phyloP scores from a whole-genome alignment of 106 monocot species.

The Dendrobium officinale region DNA sequence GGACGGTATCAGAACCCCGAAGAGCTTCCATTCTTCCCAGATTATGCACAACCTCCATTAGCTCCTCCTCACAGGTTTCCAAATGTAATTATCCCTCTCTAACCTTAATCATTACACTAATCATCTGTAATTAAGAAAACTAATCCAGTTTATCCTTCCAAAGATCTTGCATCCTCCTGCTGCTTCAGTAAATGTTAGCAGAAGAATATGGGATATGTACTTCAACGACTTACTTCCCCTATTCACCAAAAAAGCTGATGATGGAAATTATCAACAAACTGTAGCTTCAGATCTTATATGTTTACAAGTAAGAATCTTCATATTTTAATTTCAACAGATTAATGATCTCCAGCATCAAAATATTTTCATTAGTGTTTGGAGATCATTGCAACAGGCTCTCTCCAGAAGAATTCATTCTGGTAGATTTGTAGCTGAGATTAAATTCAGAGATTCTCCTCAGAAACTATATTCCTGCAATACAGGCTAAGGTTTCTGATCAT shows the following conservation, averaged over 20 bases:
- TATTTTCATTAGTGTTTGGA: background rate
- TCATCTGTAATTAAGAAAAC: background rate
- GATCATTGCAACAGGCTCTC: conserved; percentile 22
- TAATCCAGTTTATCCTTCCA: background rate
- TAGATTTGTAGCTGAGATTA: conserved; percentile 70
- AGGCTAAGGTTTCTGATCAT: conserved; percentile 30
- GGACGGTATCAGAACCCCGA: conserved; percentile 68
- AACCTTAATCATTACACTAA: background rate
- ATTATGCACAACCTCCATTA: conserved; percentile 9
- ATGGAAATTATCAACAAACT: conserved; percentile 71
- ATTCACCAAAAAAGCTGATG: conserved; percentile 63
- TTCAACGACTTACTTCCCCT: conserved; percentile 55
- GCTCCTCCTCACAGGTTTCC: conserved; percentile 27
- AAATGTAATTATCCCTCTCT: conserved; percentile 18
- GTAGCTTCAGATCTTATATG: conserved; percentile 59
- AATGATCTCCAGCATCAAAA: background rate
- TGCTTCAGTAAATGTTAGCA: conserved; percentile 42
- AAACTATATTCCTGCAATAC: conserved; percentile 56
- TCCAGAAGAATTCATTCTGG: conserved; percentile 77
- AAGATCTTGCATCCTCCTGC: conserved; percentile 61
- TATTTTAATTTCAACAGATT: background rate
- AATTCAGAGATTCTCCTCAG: conserved; percentile 54
- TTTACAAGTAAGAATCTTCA: conserved; percentile 54
- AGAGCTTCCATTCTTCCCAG: conserved; percentile 70
- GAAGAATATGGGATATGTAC: conserved; percentile 70